Evolutionary conservation across 148 eudicot genomes (phyloP).

Genomic region (Fagopyrum tataricum): DNA sequence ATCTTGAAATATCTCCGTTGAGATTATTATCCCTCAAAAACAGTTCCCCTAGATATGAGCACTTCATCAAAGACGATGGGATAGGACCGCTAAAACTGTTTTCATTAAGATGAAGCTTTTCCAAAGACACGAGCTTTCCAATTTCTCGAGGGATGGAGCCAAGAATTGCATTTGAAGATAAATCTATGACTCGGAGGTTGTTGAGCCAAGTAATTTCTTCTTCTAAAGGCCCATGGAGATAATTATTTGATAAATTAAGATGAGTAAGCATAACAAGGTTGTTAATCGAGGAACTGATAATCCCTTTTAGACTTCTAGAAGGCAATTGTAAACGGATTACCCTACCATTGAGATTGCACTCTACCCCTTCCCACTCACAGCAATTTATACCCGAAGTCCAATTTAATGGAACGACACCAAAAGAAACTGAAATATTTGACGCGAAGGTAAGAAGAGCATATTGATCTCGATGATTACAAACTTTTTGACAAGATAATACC

Average conservation of each 20-base stretch:
- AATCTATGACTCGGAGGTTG: background rate
- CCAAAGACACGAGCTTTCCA: background rate
- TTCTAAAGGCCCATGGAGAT: constrained; percentile 7
- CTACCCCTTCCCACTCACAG: background rate
- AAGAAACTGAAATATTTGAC: background rate
- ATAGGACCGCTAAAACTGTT: background rate
- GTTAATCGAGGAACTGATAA: constrained; percentile 1
- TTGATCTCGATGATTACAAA: constrained; percentile 5
- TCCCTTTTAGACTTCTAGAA: background rate
- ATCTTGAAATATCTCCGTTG: background rate
- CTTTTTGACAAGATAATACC: background rate
- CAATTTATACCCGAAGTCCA: too few relatives aligned
- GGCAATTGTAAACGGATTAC: background rate
- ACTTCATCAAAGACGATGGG: background rate
- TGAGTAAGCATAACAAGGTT: background rate
- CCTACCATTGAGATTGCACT: background rate
- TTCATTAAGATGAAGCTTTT: background rate
- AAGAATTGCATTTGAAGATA: background rate
- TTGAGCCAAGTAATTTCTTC: background rate
- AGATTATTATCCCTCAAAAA: background rate
- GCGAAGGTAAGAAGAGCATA: background rate
- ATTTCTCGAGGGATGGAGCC: background rate
- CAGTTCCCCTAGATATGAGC: background rate
- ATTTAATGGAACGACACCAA: background rate
- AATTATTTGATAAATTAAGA: background rate